Conservation (phyloP, 148 eudicot genomes). For the Silene conica region DNA sequence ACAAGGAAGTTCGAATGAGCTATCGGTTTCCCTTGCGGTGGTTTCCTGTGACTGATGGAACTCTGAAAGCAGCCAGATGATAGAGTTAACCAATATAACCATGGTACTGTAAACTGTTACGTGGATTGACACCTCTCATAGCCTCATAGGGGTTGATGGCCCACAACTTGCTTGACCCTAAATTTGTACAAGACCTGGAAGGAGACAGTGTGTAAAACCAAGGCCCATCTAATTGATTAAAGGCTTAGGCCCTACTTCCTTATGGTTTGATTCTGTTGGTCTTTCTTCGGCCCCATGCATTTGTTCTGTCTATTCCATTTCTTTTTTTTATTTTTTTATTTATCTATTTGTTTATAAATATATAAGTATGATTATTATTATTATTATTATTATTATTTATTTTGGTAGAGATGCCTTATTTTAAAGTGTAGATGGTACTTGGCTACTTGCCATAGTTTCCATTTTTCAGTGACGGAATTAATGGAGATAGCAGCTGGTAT, state of each 20-base stretch:
- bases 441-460: neutral
- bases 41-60: conserved; percentile 69
- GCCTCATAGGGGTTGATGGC: neutral
- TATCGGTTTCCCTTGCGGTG: conserved; percentile 72
- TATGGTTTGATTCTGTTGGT: conserved; percentile 13
- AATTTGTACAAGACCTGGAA: neutral
- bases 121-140: conserved; percentile 6
- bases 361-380: neutral
- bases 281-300: conserved; percentile 1
- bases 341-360: too few species aligned
- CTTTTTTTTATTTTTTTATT: neutral
- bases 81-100: too few species aligned
- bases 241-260: conserved; percentile 1
- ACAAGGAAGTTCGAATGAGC: conserved; percentile 78
- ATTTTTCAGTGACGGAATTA: neutral
- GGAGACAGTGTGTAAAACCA: neutral
- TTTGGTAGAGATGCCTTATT: neutral
- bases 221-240: conserved; percentile 16
- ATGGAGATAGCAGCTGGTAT: neutral
- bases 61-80: neutral
- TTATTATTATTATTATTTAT: neutral
- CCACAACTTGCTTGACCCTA: conserved; percentile 1
- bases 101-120: too few species aligned
- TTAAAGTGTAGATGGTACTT: neutral
- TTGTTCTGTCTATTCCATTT: neutral